These are phyloP conservation scores for Lathyrus aphaca DNA, from an alignment of 306 rosid species.

Conservation along the genomic window DNA sequence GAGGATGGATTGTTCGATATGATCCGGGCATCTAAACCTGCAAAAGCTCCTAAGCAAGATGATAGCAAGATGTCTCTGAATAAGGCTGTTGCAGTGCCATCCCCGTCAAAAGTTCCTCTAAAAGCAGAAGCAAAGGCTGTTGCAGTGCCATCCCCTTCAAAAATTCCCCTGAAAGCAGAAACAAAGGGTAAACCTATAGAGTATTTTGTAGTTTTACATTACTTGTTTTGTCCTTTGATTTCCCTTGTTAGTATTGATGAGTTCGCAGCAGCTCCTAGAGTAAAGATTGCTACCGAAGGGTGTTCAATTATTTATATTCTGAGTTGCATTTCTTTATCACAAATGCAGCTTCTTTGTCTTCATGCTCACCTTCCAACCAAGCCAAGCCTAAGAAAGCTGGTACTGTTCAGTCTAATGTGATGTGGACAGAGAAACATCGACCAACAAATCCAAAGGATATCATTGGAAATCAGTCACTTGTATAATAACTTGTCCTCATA, in stretches of 20 bases:
- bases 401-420: slow-evolving; percentile 46
- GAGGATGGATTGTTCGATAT: slow-evolving; percentile 92
- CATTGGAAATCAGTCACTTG: slow-evolving; percentile 91
- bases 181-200: slow-evolving; percentile 59
- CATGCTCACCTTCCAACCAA: slow-evolving; percentile 50
- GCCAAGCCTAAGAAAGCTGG: slow-evolving; percentile 49
- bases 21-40: slow-evolving; percentile 63
- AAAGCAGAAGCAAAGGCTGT: slow-evolving; percentile 53
- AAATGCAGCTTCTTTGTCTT: slow-evolving; percentile 50
- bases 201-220: slow-evolving; percentile 11
- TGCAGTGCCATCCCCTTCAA: slow-evolving; percentile 49
- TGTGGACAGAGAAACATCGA: slow-evolving; percentile 86
- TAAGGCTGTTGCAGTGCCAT: slow-evolving; percentile 44
- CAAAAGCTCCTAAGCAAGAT: slow-evolving; percentile 53
- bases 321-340: slow-evolving; percentile 38
- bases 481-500: slow-evolving; percentile 45
- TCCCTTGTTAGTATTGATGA: slow-evolving; percentile 21
- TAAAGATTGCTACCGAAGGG: slow-evolving; percentile 31
- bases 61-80: slow-evolving; percentile 51
- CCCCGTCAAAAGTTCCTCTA: slow-evolving; percentile 51
- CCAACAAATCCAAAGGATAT: slow-evolving; percentile 77
- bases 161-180: slow-evolving; percentile 56
- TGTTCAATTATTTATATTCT: slow-evolving; percentile 31
- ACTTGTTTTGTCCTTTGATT: slow-evolving; percentile 20
- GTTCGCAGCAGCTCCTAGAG: slow-evolving; percentile 30